Evolutionary conservation across 176 grass and related monocot species (phyloP).

Genomic region (Zizania latifolia): DNA sequence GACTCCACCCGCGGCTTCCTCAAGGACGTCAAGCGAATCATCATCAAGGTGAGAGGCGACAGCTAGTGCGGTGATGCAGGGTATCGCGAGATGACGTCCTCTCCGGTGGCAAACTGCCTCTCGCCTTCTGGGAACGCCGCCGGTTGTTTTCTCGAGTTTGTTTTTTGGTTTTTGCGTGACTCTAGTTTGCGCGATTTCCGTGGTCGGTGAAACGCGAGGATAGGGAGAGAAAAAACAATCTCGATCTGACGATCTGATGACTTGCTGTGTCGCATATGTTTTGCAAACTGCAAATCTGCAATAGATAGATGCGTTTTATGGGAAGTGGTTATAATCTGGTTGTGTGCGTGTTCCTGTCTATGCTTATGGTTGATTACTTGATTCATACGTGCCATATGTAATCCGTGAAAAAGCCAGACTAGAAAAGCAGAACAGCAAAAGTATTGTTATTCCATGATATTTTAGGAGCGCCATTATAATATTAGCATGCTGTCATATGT

Average conservation of each 20-base stretch:
- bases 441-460: background rate
- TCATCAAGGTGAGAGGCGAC: conserved; percentile 58
- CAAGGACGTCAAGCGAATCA: conserved; percentile 63
- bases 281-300: background rate
- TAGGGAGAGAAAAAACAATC: background rate
- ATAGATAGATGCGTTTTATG: background rate
- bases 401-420: background rate
- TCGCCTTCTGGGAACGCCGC: background rate
- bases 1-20: conserved; percentile 61
- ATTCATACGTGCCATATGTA: background rate
- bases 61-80: background rate
- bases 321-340: background rate
- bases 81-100: background rate
- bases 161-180: background rate
- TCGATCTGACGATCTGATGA: background rate
- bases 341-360: background rate
- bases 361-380: background rate
- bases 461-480: background rate
- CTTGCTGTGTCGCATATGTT: background rate
- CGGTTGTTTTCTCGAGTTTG: background rate
- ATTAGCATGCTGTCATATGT: background rate
- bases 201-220: background rate
- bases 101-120: background rate
- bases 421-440: background rate
- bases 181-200: background rate